Percentiles rank a stretch among this genome's conserved stretches.
Evolutionary conservation across 1,284 basidiomycete species (phyloP).

Genomic region (Ustilago curta): DNA sequence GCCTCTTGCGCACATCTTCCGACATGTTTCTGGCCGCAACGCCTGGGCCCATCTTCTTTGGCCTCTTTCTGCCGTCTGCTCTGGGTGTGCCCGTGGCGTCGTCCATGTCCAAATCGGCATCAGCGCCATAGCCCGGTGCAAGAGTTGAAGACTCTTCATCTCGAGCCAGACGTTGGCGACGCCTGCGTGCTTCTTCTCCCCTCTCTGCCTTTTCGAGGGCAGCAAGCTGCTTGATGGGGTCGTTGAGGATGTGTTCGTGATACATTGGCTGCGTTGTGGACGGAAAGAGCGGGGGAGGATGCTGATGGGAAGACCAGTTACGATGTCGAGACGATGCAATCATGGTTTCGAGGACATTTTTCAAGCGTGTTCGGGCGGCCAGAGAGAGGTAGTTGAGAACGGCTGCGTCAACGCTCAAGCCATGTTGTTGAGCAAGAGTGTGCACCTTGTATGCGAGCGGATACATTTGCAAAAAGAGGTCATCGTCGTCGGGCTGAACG

Average conservation of each 20-base stretch:
- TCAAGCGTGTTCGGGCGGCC: slow-evolving; percentile 61
- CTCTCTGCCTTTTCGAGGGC: slow-evolving; percentile 66
- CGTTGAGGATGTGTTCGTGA: slow-evolving; percentile 61
- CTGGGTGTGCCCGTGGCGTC: slow-evolving; percentile 38
- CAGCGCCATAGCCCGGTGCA: slow-evolving; percentile 31
- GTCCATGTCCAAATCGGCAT: slow-evolving; percentile 37
- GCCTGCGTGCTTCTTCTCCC: slow-evolving; percentile 59
- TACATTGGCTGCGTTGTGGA: slow-evolving; percentile 51
- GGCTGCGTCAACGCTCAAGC: slow-evolving; percentile 62
- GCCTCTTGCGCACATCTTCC: slow-evolving; percentile 64
- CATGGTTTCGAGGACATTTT: slow-evolving; percentile 66
- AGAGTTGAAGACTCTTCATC: slow-evolving; percentile 58
- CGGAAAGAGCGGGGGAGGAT: slow-evolving; percentile 53
- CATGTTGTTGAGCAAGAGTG: slow-evolving; percentile 57
- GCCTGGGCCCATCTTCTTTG: slow-evolving; percentile 56
- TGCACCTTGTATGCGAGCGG: slow-evolving; percentile 63
- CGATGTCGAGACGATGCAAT: slow-evolving; percentile 64
- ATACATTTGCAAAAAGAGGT: slow-evolving; percentile 62
- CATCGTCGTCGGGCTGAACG: slow-evolving; percentile 42
- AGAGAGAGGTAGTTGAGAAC: slow-evolving; percentile 66
- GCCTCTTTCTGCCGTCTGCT: slow-evolving; percentile 45
- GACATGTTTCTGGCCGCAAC: slow-evolving; percentile 63
- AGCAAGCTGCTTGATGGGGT: slow-evolving; percentile 62
- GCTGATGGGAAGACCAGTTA: slow-evolving; percentile 64
- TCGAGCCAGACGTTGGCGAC: slow-evolving; percentile 56